Base-by-base conservation (phyloP, 176 grass and related monocot species). In the Cenchrus fungigraminus region DNA sequence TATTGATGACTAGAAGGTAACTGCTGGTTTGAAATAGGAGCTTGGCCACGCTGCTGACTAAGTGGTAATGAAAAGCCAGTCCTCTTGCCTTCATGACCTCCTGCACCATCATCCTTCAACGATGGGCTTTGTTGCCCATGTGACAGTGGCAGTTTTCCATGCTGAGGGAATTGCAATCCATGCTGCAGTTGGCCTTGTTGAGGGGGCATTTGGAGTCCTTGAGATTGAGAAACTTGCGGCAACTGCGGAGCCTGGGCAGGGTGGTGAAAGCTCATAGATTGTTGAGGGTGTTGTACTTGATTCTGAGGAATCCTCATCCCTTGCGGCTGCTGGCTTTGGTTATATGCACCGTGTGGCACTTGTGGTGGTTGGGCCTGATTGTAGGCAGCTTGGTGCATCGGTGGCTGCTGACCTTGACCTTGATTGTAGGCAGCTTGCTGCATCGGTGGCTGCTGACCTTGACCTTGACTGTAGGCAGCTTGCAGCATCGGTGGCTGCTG, bases 311-410 rank as follows among this genome's bases (percentile, higher is more conserved):
- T 79, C 54, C 67, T 81, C n/a, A 87, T 75, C 65, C 81, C 85
- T 15, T 79, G 91, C 7, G 52, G 72, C 51, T 90, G 90, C 77
- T 91, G 90, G 53, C 83, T 86, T 85, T 83, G 86, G 68, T 90
- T 84, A 71, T 90, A 92, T n/a, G 84, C 43, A 84, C 71, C 54
- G 34, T 83, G 89, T 6, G 65, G 65, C 66, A 73, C 69, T 47
- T 92, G 93, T 44, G 84, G 89, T 62, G 88, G 90, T 37, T 85
- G 88, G 10, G 67, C 86, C 16, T 85, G 91, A 78, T 85, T 77
- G 69, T 89, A 87, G 5, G 82, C 12, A 84, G 59, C 4, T 73
- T 87, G 90, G 0, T 86, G 74, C 57, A 40, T 57, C 0, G 71
- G 86, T 37, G 62, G 71, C 79, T 87, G 92, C 72, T 89, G 88